Conservation (phyloP, 2,329 filamentous ascomycete species). For the Aureobasidium sp. region DNA sequence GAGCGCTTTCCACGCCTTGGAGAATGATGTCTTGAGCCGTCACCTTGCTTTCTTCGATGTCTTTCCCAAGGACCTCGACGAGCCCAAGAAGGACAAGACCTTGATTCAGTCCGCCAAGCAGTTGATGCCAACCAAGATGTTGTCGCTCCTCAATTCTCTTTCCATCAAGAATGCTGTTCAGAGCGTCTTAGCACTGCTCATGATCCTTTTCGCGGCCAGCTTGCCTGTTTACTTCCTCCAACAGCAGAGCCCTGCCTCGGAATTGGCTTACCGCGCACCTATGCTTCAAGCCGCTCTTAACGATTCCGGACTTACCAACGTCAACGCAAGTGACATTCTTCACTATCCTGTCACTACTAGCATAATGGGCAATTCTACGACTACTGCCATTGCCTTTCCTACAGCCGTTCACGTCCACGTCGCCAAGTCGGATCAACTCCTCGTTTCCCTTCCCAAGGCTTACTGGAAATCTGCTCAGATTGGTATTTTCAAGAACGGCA, state of each 20-base stretch:
- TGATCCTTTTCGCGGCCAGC: neutral
- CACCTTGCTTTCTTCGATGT: neutral
- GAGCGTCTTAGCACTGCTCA: neutral
- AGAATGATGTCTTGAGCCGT: slow-evolving; percentile 7
- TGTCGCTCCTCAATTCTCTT: neutral
- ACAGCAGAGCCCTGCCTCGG: neutral
- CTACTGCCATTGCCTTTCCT: neutral
- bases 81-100: neutral
- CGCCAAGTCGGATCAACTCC: slow-evolving; percentile 6
- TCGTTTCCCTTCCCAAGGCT: slow-evolving; percentile 6
- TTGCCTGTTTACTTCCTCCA: neutral
- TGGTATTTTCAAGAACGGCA: slow-evolving; percentile 4
- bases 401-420: slow-evolving; percentile 9
- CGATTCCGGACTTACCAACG: neutral
- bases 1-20: neutral
- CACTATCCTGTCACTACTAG: slow-evolving; percentile 5
- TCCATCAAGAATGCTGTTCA: neutral
- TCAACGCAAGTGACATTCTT: slow-evolving; percentile 10
- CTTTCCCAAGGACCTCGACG: neutral
- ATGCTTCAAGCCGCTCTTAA: slow-evolving; percentile 1
- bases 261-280: neutral
- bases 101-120: neutral
- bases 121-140: neutral
- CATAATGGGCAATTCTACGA: neutral
- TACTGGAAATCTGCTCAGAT: slow-evolving; percentile 9